Evolutionary conservation across 805 yeast genomes (phyloP).

Genomic region (Candida boidinii): DNA sequence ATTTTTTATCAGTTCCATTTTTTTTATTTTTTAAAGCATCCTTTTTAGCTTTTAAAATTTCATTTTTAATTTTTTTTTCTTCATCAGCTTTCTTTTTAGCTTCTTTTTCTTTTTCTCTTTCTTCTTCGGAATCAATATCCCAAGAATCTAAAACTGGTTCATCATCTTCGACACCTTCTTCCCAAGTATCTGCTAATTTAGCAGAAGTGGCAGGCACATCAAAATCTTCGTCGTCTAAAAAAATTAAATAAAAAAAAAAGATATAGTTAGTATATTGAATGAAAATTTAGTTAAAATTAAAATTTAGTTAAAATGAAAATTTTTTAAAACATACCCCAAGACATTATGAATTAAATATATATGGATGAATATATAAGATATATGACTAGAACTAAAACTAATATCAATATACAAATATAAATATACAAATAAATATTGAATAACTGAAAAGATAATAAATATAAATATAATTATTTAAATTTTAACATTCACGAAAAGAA

Average conservation of each 20-base stretch:
- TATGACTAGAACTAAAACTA: no score
- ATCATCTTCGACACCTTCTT: conserved; percentile 46
- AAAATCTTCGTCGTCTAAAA: conserved; percentile 79
- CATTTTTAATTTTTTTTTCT: conserved; percentile 18
- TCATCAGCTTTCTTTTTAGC: conserved; percentile 23
- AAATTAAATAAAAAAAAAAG: conserved; percentile 1
- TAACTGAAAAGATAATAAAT: no score
- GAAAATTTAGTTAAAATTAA: background rate
- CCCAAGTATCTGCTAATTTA: conserved; percentile 63
- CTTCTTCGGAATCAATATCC: conserved; percentile 79
- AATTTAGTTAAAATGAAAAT: background rate
- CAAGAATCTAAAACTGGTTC: conserved; percentile 81
- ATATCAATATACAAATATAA: no score
- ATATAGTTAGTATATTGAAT: background rate
- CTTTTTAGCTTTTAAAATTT: conserved; percentile 28
- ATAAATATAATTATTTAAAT: no score
- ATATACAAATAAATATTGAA: no score
- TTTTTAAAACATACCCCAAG: conserved; percentile 16
- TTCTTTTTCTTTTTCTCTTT: conserved; percentile 27
- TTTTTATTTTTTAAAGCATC: conserved; percentile 39
- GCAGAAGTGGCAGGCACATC: conserved; percentile 42
- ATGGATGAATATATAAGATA: background rate
- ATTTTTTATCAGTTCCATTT: conserved; percentile 26
- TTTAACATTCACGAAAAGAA: no score
- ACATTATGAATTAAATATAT: conserved; percentile 6